Evolutionary conservation across 1,139 yeast genomes (phyloP).

Genomic region (Candida sp.): DNA sequence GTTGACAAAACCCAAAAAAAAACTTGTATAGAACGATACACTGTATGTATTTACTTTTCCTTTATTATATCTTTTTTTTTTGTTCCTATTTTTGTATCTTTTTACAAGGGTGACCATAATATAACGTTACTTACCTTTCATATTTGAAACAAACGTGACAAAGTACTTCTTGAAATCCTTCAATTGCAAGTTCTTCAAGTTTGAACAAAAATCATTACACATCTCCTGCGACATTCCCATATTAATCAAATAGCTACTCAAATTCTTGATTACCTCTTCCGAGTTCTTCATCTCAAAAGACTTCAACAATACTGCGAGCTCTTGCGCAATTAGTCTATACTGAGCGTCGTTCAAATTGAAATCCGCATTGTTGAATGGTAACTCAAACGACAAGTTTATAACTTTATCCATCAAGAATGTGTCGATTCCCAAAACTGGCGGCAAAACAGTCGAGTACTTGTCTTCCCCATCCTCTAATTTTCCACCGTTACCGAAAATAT

Average conservation of each 20-base stretch:
- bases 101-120: slow-evolving; percentile 1
- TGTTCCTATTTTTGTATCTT: too few species aligned
- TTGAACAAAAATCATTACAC: slow-evolving; percentile 59
- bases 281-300: slow-evolving; percentile 52
- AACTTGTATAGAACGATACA: too few species aligned
- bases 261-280: slow-evolving; percentile 49
- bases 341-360: slow-evolving; percentile 82
- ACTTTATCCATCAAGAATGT: slow-evolving; percentile 71
- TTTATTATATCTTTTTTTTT: background rate
- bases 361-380: slow-evolving; percentile 72
- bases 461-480: slow-evolving; percentile 58
- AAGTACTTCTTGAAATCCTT: slow-evolving; percentile 71
- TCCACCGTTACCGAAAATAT: slow-evolving; percentile 65
- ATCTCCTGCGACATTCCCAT: slow-evolving; percentile 64
- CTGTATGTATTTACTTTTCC: background rate
- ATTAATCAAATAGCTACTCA: slow-evolving; percentile 58
- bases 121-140: slow-evolving; percentile 26
- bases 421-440: slow-evolving; percentile 72
- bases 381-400: slow-evolving; percentile 73
- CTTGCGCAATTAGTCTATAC: slow-evolving; percentile 73
- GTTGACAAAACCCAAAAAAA: too few species aligned
- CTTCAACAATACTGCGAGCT: slow-evolving; percentile 72
- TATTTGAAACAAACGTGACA: slow-evolving; percentile 55
- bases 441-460: slow-evolving; percentile 55
- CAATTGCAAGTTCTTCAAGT: slow-evolving; percentile 55